Evolutionary conservation across 2,329 filamentous ascomycete species (phyloP).

Genomic region (Thermothelomyces thermophilus): DNA sequence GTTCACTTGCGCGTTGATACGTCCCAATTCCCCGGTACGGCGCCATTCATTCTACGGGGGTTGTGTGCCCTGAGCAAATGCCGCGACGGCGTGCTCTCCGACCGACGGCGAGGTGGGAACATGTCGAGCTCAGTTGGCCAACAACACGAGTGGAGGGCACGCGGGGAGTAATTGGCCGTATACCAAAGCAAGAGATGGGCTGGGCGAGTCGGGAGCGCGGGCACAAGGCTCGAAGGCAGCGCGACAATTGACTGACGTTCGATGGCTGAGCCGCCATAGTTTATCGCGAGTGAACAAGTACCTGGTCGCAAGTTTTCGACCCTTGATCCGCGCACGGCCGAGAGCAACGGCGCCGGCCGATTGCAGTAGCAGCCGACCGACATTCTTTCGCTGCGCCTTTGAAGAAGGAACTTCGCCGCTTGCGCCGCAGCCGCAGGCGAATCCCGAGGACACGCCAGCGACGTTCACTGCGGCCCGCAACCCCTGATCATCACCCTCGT

Average conservation of each 20-base stretch:
- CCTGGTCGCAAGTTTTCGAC: constrained; percentile 14
- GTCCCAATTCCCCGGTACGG: neutral
- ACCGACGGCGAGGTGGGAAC: constrained; percentile 12
- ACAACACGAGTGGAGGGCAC: neutral
- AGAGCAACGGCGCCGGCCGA: constrained; percentile 16
- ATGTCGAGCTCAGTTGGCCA: constrained; percentile 16
- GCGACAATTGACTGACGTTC: constrained; percentile 18
- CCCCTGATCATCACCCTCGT: neutral
- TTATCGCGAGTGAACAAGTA: constrained; percentile 5
- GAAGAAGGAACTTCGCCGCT: constrained; percentile 17
- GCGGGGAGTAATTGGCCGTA: neutral
- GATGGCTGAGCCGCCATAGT: constrained; percentile 12
- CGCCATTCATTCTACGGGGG: neutral
- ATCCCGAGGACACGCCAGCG: neutral
- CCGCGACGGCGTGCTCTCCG: constrained; percentile 11
- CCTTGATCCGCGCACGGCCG: constrained; percentile 13
- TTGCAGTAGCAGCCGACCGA: constrained; percentile 10
- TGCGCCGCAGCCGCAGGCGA: constrained; percentile 9
- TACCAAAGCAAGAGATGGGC: neutral
- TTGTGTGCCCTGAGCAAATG: constrained; percentile 13
- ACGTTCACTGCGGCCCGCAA: constrained; percentile 3
- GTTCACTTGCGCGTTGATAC: neutral
- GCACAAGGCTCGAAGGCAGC: neutral
- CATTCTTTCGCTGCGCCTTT: constrained; percentile 9
- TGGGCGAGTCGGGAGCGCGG: neutral